Evolutionary conservation across 768 basidiomycete genomes (phyloP).

Genomic region (Hypholoma sublateritium): DNA sequence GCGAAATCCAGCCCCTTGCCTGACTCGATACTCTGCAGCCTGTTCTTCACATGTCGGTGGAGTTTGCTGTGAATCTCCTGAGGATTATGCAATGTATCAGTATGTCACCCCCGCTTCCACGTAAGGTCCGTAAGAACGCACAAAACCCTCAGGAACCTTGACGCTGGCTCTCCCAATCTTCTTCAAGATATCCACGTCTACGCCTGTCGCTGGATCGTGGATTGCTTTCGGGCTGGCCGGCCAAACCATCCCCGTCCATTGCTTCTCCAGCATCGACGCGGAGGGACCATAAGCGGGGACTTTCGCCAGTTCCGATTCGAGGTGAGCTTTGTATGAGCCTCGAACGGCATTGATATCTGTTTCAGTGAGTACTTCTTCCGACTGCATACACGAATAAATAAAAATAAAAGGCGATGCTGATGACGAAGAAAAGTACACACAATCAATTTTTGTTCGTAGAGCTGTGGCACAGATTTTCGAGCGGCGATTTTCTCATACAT

Average conservation of each 20-base stretch:
- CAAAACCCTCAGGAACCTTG: conserved; percentile 55
- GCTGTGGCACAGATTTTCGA: conserved; percentile 71
- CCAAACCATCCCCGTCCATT: conserved; percentile 70
- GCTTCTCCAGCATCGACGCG: conserved; percentile 57
- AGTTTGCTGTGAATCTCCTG: conserved; percentile 81
- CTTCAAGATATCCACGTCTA: conserved; percentile 47
- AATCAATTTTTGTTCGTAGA: conserved; percentile 79
- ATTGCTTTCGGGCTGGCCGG: conserved; percentile 56
- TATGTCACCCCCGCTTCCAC: background rate
- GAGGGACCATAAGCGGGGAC: conserved; percentile 48
- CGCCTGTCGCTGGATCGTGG: conserved; percentile 67
- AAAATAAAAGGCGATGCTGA: background rate
- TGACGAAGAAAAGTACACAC: conserved; percentile 40
- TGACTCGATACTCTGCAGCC: conserved; percentile 66
- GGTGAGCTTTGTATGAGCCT: conserved; percentile 53
- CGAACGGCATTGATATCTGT: conserved; percentile 53
- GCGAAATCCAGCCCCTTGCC: conserved; percentile 85
- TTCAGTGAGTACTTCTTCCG: conserved; percentile 52
- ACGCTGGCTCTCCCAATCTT: conserved; percentile 73
- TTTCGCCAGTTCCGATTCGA: conserved; percentile 60
- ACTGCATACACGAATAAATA: conserved; percentile 25
- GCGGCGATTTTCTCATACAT: conserved; percentile 91
- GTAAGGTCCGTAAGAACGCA: conserved; percentile 35
- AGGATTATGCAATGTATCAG: conserved; percentile 31
- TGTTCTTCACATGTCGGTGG: conserved; percentile 75